phyloP scores from a whole-genome alignment of 768 basidiomycete genomes.

The Filobasidium wieringae region DNA sequence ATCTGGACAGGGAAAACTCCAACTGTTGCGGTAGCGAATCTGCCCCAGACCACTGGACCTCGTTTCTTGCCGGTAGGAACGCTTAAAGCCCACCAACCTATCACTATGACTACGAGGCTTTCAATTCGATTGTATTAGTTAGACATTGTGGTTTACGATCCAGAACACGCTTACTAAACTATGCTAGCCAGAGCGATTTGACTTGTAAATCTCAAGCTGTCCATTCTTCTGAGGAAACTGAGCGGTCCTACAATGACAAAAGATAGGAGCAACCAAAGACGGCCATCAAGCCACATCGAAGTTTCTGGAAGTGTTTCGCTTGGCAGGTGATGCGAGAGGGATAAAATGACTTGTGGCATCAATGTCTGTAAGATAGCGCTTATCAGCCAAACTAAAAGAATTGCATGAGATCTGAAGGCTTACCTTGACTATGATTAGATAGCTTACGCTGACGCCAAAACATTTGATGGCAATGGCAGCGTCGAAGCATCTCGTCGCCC shows the following conservation, averaged over 20 bases:
- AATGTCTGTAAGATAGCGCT: constrained; percentile 50
- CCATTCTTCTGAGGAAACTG: constrained; percentile 66
- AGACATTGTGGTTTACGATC: neutral
- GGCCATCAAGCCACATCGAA: constrained; percentile 44
- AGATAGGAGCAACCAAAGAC: constrained; percentile 68
- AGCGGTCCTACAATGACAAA: constrained; percentile 64
- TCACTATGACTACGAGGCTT: constrained; percentile 35
- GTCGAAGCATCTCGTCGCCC: constrained; percentile 52
- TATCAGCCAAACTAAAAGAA: neutral
- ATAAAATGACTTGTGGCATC: constrained; percentile 77
- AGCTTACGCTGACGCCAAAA: constrained; percentile 91
- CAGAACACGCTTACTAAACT: constrained; percentile 46
- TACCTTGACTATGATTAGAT: constrained; percentile 40
- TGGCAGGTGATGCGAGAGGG: constrained; percentile 56
- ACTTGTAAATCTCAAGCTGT: constrained; percentile 79
- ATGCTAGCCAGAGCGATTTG: constrained; percentile 85
- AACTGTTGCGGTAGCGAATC: constrained; percentile 30
- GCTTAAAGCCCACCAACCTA: constrained; percentile 35
- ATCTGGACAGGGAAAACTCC: constrained; percentile 68
- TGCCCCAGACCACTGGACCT: constrained; percentile 28
- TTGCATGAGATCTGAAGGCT: neutral
- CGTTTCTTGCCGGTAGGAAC: constrained; percentile 15
- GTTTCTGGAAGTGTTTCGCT: constrained; percentile 19
- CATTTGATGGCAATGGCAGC: constrained; percentile 91
- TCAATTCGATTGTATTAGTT: neutral